These are phyloP conservation scores for Ophiocordyceps camponoti-floridani DNA, from an alignment of 2,329 filamentous ascomycete genomes.

Conservation along the genomic window DNA sequence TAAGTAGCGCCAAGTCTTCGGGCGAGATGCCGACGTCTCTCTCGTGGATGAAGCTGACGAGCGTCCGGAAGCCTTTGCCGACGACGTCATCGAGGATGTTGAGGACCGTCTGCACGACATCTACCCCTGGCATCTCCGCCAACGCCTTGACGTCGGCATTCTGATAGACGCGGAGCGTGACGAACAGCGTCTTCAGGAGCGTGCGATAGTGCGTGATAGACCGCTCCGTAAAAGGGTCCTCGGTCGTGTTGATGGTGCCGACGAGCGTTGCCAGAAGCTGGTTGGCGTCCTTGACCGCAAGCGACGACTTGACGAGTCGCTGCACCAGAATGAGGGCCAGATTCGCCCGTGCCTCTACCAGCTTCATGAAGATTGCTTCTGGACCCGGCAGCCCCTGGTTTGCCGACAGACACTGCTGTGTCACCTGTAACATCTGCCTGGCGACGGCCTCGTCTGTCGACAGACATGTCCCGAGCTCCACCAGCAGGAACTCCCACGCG, in stretches of 20 bases:
- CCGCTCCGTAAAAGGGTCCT: constrained; percentile 31
- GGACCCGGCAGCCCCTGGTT: constrained; percentile 58
- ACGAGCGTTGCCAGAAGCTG: constrained; percentile 32
- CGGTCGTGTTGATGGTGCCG: constrained; percentile 32
- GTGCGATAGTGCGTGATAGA: constrained; percentile 61
- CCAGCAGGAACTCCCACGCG: constrained; percentile 74
- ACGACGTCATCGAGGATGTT: constrained; percentile 69
- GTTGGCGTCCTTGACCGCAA: constrained; percentile 30
- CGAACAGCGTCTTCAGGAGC: constrained; percentile 68
- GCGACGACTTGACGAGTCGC: constrained; percentile 45
- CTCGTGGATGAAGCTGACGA: constrained; percentile 71
- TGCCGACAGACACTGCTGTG: constrained; percentile 58
- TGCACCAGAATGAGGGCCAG: constrained; percentile 72
- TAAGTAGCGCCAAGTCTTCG: constrained; percentile 73
- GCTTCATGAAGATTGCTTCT: constrained; percentile 63
- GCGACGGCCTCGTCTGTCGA: constrained; percentile 36
- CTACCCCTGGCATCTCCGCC: constrained; percentile 20
- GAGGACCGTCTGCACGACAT: constrained; percentile 44
- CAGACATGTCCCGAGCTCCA: constrained; percentile 60
- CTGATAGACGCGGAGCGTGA: constrained; percentile 54
- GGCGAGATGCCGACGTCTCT: constrained; percentile 42
- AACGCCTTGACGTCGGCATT: constrained; percentile 11
- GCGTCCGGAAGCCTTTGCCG: constrained; percentile 61
- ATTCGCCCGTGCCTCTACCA: constrained; percentile 61
- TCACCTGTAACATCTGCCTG: constrained; percentile 55